Evolutionary conservation across 2,329 filamentous ascomycete species (phyloP), one percentile per base, ranked within the genome.

Genomic region (Cordyceps militaris): DNA sequence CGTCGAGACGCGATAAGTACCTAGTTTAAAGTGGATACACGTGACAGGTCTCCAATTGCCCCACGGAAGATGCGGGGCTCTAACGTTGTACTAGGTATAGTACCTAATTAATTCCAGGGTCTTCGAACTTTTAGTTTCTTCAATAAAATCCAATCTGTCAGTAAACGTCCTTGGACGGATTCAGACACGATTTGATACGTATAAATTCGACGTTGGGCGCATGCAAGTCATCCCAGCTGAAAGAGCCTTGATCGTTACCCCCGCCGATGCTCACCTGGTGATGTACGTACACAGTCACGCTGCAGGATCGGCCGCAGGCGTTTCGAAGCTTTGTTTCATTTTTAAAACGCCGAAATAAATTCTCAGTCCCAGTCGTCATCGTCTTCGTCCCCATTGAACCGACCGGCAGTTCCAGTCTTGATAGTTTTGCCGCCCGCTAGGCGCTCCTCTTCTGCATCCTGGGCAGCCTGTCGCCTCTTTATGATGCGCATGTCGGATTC

Each of bases 401-500:
- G 73, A 58, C 72, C 71, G 50, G 76, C 68, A 64, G 78, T 79
- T 64, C 79, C 79, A 62, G 75, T 77, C 65, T 77, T 76, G 65
- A 80, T 78, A 53, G 76, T 76, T 66, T 79, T 79, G 34, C 51
- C 51, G 2, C 74, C 65, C 30, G 68, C 70, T 46, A 81, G 69
- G 46, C 77, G 76, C 63, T 84, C 80, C 65, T 86, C 81, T 63
- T 83, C 79, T 49, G 77, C 81, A 43, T 86, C 84, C 61, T 85
- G 80, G 1, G 82, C 81, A 14, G 78, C 78, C 61, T 80, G 76
- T 65, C 79, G 79, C 63, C 81, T 77, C 73, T 85, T 84, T 30
- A 82, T 76, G 36, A 97, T 78, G 56, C 94, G 85, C 72, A 89
- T 81, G 69, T 99, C 94, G 58, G 85, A 87, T 51, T 86, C 79